Percentiles rank a stretch among this genome's conserved stretches.
Evolutionary conservation across 768 basidiomycete genomes (phyloP).

Genomic region (Postia placenta): DNA sequence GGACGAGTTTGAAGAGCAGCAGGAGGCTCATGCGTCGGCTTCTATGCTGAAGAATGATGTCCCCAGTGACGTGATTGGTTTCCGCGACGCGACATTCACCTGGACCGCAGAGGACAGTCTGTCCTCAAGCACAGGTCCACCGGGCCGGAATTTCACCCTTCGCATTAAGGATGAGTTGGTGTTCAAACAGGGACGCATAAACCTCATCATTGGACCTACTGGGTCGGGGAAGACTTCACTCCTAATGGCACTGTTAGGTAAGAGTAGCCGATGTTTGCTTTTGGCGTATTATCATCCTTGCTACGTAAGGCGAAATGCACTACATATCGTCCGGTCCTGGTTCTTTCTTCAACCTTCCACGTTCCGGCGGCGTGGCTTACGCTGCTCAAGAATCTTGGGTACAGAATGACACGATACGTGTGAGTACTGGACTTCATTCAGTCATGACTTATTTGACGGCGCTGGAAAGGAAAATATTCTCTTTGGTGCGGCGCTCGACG

Average conservation of each 20-base stretch:
- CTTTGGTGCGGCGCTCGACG: slow-evolving; percentile 41
- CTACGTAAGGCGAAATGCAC: slow-evolving; percentile 41
- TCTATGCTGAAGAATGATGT: slow-evolving; percentile 1
- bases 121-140: slow-evolving; percentile 23
- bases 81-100: slow-evolving; percentile 48
- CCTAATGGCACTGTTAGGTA: slow-evolving; percentile 53
- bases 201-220: slow-evolving; percentile 56
- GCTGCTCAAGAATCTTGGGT: slow-evolving; percentile 47
- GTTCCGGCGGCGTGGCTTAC: slow-evolving; percentile 39
- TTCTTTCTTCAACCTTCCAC: slow-evolving; percentile 37
- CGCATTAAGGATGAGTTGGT: slow-evolving; percentile 44
- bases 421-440: slow-evolving; percentile 7
- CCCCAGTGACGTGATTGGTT: slow-evolving; percentile 37
- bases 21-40: background rate
- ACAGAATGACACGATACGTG: slow-evolving; percentile 36
- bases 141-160: slow-evolving; percentile 41
- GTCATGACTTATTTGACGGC: slow-evolving; percentile 62
- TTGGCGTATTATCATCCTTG: background rate
- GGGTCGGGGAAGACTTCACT: slow-evolving; percentile 57
- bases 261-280: background rate
- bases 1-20: slow-evolving; percentile 29
- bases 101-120: slow-evolving; percentile 43
- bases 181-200: slow-evolving; percentile 48
- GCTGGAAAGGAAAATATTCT: slow-evolving; percentile 58
- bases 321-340: slow-evolving; percentile 31